Percentiles rank a stretch among this genome's conserved stretches.
Evolutionary conservation across 139 green algal species (phyloP).

Genomic region (Desmodesmus armatus): DNA sequence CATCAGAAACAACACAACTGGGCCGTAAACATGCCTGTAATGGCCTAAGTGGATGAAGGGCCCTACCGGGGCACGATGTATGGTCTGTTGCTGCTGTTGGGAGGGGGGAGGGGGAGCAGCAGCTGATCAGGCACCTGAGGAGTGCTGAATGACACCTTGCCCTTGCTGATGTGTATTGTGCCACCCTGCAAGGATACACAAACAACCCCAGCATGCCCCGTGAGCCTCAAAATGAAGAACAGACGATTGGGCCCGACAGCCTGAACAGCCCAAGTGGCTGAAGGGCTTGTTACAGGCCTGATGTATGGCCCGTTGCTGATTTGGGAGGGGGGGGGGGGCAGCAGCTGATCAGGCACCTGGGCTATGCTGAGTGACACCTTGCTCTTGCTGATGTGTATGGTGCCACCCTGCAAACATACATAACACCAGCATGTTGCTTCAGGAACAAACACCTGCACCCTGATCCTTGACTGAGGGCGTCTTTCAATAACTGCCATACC

Average conservation of each 20-base stretch:
- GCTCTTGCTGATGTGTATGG: not conserved
- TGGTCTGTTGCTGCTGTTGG: constrained; percentile 25
- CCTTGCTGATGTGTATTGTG: not conserved
- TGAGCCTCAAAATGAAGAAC: not conserved
- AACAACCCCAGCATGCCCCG: not conserved
- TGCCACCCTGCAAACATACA: not conserved
- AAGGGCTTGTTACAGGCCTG: not conserved
- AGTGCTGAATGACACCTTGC: not conserved
- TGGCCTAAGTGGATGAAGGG: too few species aligned
- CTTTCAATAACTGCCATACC: too few species aligned
- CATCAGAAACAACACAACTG: constrained; percentile 46
- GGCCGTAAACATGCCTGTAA: constrained; percentile 40
- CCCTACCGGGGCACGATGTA: too few species aligned
- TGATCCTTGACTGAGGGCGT: too few species aligned
- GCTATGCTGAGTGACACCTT: not conserved
- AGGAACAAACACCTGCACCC: too few species aligned
- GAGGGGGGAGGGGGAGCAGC: constrained; percentile 10
- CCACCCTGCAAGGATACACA: not conserved
- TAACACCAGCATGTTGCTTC: not conserved
- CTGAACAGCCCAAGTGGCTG: not conserved
- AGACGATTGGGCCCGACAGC: too few species aligned
- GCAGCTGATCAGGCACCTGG: constrained; percentile 33
- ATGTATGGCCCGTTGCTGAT: not conserved
- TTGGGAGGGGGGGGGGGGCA: constrained; percentile 6
- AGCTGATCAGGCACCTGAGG: constrained; percentile 37